Base-by-base conservation (phyloP, 2,329 filamentous ascomycete species). In the Phyllosticta citriasiana region DNA sequence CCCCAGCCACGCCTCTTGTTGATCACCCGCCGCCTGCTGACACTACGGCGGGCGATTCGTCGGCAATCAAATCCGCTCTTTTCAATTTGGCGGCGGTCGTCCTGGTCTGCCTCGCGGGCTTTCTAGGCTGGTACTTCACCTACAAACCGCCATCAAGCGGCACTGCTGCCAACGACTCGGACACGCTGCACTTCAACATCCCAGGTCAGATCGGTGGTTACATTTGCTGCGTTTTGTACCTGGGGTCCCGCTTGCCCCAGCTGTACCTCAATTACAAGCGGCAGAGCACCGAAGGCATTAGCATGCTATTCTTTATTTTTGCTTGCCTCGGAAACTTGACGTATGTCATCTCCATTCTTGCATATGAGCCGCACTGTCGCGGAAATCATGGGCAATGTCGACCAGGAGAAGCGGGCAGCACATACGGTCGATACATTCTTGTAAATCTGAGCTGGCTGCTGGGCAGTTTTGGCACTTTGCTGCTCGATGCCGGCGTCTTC, bases 251-350 rank as follows among this genome's bases (percentile, higher is more conserved):
- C 8, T 76, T 97, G 6, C 94, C 94, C 0, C 94, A 99, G 76
- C 80, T 99, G 1, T 80, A 97, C 7, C 84, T 97, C 59, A 99
- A 97, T 74, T 96, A 90, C 78, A 85, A 89, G 22, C 87, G 94
- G 64, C 96, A 96, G 77, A 92, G 88, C 53, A 97, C 92, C 0
- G 92, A 97, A 61, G 94, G 94, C 3, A 87, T 99, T 22, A 93
- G 89, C 65, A 86, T 97, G 77, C 82, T 97, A 10, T 99, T 97
- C 76, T 97, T 97, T 78, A 79, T 97, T 24, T 97, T 99, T 72
- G 94, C 94, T 4, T 97, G 93, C 71, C 84, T 97, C 5, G 94
- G 94, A 2, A 99, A 99, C 72, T 74, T 96, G 65, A 97, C 92
- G 0, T 97, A 95, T 69, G 92, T 97, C 19, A 78, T 96, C 47